Base-by-base conservation (phyloP, 257 asterid species). In the Nicotiana paniculata region DNA sequence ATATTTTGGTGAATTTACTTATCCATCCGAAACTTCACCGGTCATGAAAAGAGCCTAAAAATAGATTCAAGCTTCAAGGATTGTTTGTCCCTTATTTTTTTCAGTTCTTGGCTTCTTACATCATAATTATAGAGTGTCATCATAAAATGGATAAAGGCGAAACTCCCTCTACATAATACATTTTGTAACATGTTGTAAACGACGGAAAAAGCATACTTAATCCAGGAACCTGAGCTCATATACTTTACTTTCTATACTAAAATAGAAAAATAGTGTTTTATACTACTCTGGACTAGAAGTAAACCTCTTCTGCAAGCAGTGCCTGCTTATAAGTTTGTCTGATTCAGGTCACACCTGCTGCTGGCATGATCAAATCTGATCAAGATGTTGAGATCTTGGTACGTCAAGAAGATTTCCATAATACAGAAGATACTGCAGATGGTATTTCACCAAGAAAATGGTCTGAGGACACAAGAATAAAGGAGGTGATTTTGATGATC, bases 391-490 rank as follows among this genome's bases (percentile, higher is more conserved):
- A 92, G 63, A 82, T 95, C 59, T 83, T 88, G 7, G 59, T 92
- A 83, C 97, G 85, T 75, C 97, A 95, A 21, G 92, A 91, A 32
- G 98, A 92, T 77, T 86, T 81, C 86, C 90, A 87, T 82, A 87
- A 88, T 46, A 69, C 86, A 80, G 98, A 91, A 66, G 94, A 93
- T 53, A 87, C 82, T n/a, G 86, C 84, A 0, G 94, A 95, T 2
- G 93, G 98, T 62, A 16, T 83, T 9, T 91, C 97, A 35, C 98
- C 93, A 12, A 90, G 93, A 85, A 90, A 96, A 97, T 90, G 97
- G 97, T 90, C 95, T 0, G 92, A 93, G 81, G 97, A 95, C 79
- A 88, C 91, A 18, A 92, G 91, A 81, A 96, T 92, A 11, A 92
- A 91, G 84, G 95, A 93, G 88, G 92, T 89, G 39, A 68, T 91